Conservation (phyloP, 2,329 filamentous ascomycete species). For the Diplodia mutila region DNA sequence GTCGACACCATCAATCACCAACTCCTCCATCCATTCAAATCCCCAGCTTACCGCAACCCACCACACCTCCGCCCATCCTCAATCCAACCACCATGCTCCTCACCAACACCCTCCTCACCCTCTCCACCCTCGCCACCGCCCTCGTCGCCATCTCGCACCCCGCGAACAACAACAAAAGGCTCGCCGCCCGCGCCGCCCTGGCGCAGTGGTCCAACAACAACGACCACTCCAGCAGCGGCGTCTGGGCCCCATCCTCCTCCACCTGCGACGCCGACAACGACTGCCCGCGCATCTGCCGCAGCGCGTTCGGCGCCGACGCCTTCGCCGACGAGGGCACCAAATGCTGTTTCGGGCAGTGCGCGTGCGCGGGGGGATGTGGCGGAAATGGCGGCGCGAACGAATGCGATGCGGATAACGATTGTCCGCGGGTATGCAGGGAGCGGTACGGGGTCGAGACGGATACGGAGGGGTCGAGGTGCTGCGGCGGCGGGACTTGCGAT, state of each 20-base stretch:
- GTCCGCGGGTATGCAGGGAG: neutral
- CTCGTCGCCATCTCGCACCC: neutral
- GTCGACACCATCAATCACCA: neutral
- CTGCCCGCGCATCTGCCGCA: neutral
- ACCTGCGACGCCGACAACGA: conserved; percentile 3
- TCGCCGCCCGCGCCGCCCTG: neutral
- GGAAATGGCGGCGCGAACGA: neutral
- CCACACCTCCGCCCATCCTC: too few relatives aligned
- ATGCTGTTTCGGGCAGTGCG: neutral
- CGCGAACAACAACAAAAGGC: neutral
- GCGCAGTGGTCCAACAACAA: too few relatives aligned
- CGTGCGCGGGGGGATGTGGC: neutral
- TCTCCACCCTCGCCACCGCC: neutral
- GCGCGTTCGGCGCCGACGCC: too few relatives aligned
- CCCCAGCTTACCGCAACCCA: neutral
- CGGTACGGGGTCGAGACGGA: neutral
- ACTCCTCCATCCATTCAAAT: neutral
- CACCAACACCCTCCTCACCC: conserved; percentile 1
- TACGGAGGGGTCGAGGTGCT: neutral
- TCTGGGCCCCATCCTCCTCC: neutral
- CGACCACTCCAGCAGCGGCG: neutral
- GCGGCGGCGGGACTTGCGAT: neutral
- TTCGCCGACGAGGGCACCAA: conserved; percentile 1
- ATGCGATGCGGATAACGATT: neutral
- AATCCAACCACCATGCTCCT: neutral